A percentile compares a stretch with the other conserved stretches of the same genome.
Conservation (phyloP, 129 eudicot species). For the Helichrysum umbraculigerum region DNA sequence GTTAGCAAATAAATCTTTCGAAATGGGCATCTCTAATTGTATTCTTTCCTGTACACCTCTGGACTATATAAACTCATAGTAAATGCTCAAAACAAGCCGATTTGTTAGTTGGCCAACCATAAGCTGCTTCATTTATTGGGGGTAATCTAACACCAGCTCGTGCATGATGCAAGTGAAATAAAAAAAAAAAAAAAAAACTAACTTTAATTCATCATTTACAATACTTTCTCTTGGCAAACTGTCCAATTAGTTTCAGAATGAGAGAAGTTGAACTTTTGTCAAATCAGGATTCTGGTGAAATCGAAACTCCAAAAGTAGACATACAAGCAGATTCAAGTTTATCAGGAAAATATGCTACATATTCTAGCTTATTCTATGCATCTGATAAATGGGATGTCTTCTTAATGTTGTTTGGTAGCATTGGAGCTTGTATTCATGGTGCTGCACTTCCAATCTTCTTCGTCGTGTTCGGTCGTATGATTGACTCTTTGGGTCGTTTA, state of each 20-base stretch:
- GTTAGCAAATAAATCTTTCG: too few relatives aligned
- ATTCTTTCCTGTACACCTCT: neutral
- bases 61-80: neutral
- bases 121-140: slow-evolving; percentile 42
- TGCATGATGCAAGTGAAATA: slow-evolving; percentile 22
- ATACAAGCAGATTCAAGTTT: slow-evolving; percentile 32
- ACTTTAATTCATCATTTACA: slow-evolving; percentile 13
- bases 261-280: slow-evolving; percentile 51
- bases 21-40: too few relatives aligned
- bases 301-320: slow-evolving; percentile 31
- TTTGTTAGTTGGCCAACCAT: slow-evolving; percentile 51
- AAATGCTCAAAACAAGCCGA: slow-evolving; percentile 25
- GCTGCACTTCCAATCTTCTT: slow-evolving; percentile 82
- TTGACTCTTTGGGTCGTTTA: slow-evolving; percentile 69
- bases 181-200: slow-evolving; percentile 1
- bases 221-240: slow-evolving; percentile 6
- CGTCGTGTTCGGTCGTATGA: slow-evolving; percentile 72
- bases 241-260: slow-evolving; percentile 32
- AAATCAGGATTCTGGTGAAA: slow-evolving; percentile 28
- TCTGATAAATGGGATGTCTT: slow-evolving; percentile 66
- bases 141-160: slow-evolving; percentile 32
- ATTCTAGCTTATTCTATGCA: slow-evolving; percentile 59
- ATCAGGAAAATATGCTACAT: slow-evolving; percentile 35
- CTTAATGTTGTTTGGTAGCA: slow-evolving; percentile 74
- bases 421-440: slow-evolving; percentile 81